Conservation (phyloP, 805 yeast genomes). For the Cyberlindnera mrakii region DNA sequence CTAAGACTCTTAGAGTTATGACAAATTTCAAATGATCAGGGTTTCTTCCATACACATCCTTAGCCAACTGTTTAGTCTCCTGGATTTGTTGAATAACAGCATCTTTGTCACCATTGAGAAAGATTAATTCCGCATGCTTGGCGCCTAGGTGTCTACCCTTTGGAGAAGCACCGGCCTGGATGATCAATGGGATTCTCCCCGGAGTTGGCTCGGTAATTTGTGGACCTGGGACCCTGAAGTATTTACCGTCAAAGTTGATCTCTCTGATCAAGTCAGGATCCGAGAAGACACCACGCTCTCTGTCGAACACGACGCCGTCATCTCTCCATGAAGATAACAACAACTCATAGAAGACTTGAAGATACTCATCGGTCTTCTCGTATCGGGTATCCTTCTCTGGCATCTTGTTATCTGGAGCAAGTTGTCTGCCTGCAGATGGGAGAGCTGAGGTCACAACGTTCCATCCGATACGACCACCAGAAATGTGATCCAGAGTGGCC, state of each 20-base stretch:
- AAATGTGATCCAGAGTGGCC: slow-evolving; percentile 41
- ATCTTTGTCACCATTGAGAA: slow-evolving; percentile 28
- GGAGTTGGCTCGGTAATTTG: slow-evolving; percentile 37
- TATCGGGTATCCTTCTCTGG: slow-evolving; percentile 40
- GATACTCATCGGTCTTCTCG: slow-evolving; percentile 37
- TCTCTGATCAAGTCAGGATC: slow-evolving; percentile 37
- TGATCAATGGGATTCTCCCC: slow-evolving; percentile 37
- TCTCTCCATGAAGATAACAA: slow-evolving; percentile 41
- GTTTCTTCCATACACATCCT: slow-evolving; percentile 30
- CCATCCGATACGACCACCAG: slow-evolving; percentile 45
- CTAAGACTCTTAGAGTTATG: slow-evolving; percentile 30
- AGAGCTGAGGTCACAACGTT: slow-evolving; percentile 39
- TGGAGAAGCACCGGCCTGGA: slow-evolving; percentile 40
- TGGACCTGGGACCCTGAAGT: slow-evolving; percentile 35
- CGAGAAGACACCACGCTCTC: slow-evolving; percentile 28
- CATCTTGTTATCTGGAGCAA: slow-evolving; percentile 30
- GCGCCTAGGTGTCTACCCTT: slow-evolving; percentile 38
- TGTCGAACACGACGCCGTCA: slow-evolving; percentile 29
- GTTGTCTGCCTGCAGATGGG: slow-evolving; percentile 39
- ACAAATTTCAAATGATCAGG: slow-evolving; percentile 35
- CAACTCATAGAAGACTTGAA: slow-evolving; percentile 36
- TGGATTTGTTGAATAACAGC: slow-evolving; percentile 25
- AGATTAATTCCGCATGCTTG: slow-evolving; percentile 36
- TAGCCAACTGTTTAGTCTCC: slow-evolving; percentile 31
- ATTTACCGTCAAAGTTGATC: slow-evolving; percentile 36